Base-by-base conservation (phyloP, 78 protist genomes). In the Trichosphaerium sp. region DNA sequence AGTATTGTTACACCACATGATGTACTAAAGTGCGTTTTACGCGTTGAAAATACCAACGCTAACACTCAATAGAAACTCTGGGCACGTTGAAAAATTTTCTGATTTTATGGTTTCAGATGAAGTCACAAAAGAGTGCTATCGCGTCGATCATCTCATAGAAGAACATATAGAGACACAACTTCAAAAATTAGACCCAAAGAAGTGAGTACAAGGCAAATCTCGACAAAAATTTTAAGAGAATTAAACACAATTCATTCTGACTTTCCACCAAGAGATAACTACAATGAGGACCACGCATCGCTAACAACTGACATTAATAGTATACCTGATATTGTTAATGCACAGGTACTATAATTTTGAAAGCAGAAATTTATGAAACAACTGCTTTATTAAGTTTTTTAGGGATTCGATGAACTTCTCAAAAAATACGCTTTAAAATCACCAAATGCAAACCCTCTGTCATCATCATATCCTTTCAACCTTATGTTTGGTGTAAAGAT, bases 131-230 rank as follows among this genome's bases (percentile, higher is more conserved):
- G 69, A 71, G 15, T 74, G 71, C 73, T 83, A 32, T 71, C 80
- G 99, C 14, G 98, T 97, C 26, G 99, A 97, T 83, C 92, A 97
- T 59, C 38, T 92, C n/a, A 73, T 97, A n/a, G 95, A 92, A 71
- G 92, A 66, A n/a, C n/a, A n/a, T n/a, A n/a, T n/a, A n/a, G n/a
- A n/a, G n/a, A n/a, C n/a, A n/a, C n/a, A n/a, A n/a, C n/a, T n/a
- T n/a, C n/a, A n/a, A n/a, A n/a, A n/a, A n/a, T n/a, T n/a, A n/a
- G n/a, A n/a, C n/a, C n/a, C n/a, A n/a, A n/a, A n/a, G n/a, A n/a
- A n/a, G n/a, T n/a, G n/a, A n/a, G n/a, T n/a, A n/a, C n/a, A n/a
- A n/a, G n/a, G n/a, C n/a, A n/a, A n/a, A n/a, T n/a, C n/a, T n/a
- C n/a, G n/a, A n/a, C n/a, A n/a, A n/a, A n/a, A n/a, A n/a, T n/a